phyloP scores from a whole-genome alignment of 495 filamentous ascomycete genomes.

The Lasiosphaeriaceae sp. region DNA sequence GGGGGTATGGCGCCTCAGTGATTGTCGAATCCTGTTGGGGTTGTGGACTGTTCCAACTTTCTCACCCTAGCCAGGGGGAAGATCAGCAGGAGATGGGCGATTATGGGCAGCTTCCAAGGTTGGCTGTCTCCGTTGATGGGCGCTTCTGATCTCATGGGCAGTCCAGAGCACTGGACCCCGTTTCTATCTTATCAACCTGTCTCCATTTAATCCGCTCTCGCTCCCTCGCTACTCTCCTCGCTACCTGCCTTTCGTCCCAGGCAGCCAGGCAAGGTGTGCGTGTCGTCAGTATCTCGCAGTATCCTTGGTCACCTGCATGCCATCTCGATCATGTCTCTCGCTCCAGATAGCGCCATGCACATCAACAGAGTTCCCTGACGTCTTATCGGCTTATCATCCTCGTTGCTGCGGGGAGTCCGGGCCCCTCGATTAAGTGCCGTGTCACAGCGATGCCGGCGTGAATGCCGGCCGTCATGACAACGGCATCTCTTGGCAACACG shows the following conservation, averaged over 20 bases:
- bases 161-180: background rate
- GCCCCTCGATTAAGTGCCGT: background rate
- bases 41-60: background rate
- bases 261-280: too few species aligned
- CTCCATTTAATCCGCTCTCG: too few species aligned
- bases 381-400: background rate
- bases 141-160: background rate
- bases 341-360: background rate
- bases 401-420: background rate
- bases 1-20: too few species aligned
- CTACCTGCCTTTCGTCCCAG: too few species aligned
- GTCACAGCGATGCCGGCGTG: background rate
- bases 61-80: background rate
- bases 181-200: background rate
- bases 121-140: background rate
- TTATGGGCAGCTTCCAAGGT: background rate
- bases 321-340: background rate
- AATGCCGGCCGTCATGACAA: background rate
- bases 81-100: background rate
- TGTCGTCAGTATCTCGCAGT: constrained; percentile 1
- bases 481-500: too few species aligned
- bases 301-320: background rate
- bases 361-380: background rate
- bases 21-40: background rate
- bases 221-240: too few species aligned